Evolutionary conservation across 176 grass and related monocot species (phyloP).

Genomic region (Cocos nucifera): DNA sequence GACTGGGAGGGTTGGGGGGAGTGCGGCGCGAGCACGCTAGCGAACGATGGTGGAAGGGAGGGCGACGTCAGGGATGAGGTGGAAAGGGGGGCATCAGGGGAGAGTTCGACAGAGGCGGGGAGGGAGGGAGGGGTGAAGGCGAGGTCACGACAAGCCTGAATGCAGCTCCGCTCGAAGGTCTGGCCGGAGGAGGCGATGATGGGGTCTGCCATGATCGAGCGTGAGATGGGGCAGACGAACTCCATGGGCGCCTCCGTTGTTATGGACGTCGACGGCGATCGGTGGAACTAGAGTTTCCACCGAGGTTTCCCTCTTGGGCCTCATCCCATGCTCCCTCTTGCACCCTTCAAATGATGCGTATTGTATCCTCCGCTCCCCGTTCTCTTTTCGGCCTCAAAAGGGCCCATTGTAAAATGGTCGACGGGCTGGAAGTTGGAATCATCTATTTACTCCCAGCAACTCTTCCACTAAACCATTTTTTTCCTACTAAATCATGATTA

Average conservation of each 20-base stretch:
- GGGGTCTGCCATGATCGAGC: constrained; percentile 41
- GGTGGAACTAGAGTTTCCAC: no score
- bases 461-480: no score
- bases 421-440: no score
- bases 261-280: no score
- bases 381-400: no score
- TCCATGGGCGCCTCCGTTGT: constrained; percentile 1
- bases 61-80: constrained; percentile 31
- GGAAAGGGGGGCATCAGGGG: constrained; percentile 1
- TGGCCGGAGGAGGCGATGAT: constrained; percentile 32
- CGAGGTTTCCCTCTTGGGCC: no score
- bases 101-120: constrained; percentile 2
- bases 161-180: constrained; percentile 44
- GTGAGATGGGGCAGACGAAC: constrained; percentile 39
- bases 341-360: no score
- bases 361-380: no score
- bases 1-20: constrained; percentile 19
- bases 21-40: constrained; percentile 30
- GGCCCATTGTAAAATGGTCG: no score
- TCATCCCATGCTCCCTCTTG: no score
- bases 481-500: no score
- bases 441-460: no score
- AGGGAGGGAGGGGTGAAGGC: constrained; percentile 25
- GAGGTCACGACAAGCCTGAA: constrained; percentile 33
- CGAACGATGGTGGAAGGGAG: constrained; percentile 28